Percentiles rank a stretch among this genome's conserved stretches.
phyloP scores from a whole-genome alignment of 2,329 filamentous ascomycete genomes.

The Zymoseptoria crescenta region DNA sequence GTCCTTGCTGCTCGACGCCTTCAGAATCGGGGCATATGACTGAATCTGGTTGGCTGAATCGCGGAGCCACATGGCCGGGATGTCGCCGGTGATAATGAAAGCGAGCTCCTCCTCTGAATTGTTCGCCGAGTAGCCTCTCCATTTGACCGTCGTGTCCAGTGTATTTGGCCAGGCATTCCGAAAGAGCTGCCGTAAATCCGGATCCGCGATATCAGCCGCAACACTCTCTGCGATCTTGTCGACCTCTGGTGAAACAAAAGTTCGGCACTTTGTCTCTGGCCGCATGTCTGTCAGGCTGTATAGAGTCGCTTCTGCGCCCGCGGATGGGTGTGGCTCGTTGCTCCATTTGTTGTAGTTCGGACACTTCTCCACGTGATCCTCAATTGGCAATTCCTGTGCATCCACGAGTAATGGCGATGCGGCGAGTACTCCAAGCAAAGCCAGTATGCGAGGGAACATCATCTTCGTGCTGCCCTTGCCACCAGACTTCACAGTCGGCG shows the following conservation, averaged over 20 bases:
- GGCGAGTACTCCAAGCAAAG: neutral
- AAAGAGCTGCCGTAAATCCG: constrained; percentile 62
- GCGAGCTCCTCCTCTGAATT: constrained; percentile 75
- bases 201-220: constrained; percentile 31
- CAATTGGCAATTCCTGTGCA: neutral
- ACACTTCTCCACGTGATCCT: constrained; percentile 23
- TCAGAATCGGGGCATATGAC: constrained; percentile 51
- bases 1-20: constrained; percentile 38
- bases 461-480: neutral
- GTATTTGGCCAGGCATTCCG: constrained; percentile 62
- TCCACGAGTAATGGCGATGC: neutral
- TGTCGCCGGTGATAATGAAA: constrained; percentile 78
- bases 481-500: neutral
- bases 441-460: neutral
- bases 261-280: constrained; percentile 35
- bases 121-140: constrained; percentile 60
- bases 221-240: constrained; percentile 31
- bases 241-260: constrained; percentile 29
- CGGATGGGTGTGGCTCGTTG: constrained; percentile 31
- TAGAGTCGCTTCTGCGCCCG: constrained; percentile 31
- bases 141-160: constrained; percentile 80
- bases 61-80: constrained; percentile 47
- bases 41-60: constrained; percentile 60
- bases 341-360: constrained; percentile 36
- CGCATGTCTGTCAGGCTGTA: constrained; percentile 38